Evolutionary conservation across 345 rosid species (phyloP), one percentile per base, ranked within the genome.

Genomic region (Cochlearia excelsa): DNA sequence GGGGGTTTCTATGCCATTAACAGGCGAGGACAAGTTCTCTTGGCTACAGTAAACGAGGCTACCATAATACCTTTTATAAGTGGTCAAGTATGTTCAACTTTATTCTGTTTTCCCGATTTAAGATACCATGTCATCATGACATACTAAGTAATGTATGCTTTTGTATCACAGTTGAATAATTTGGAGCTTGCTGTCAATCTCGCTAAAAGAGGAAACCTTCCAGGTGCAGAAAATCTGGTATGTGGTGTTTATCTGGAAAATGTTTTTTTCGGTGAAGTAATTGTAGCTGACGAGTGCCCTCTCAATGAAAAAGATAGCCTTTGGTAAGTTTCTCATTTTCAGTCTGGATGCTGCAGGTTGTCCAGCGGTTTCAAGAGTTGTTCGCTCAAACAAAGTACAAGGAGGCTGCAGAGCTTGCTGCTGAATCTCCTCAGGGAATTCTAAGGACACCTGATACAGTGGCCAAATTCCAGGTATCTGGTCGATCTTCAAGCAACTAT

Each of bases 391-490:
- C 95, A 28, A 94, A 94, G 78, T 94, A 94, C 71, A 90, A 94
- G 72, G 99, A 94, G 78, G 99, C 99, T 45, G 99, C 99, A 62
- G 99, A 94, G 78, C 96, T 94, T 63, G 99, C 99, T 74, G 96
- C 99, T 49, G 96, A 94, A 73, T 90, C 99, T 59, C 99, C 99
- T 5, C 97, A 85, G 63, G 99, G 99, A 60, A 78, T 90, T 57
- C 95, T 94, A 41, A 85, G 99, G 43, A 94, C 99, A 26, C 95
- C 96, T 45, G 99, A 94, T 54, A 94, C 97, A 10, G 96, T 94
- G 50, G 90, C 96, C 60, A 94, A 90, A 71, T 94, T 94, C 74
- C 99, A 94, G 99, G 99, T 89, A 40, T 50, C 47, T 44, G 30
- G 77, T 54, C 56, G 37, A 30, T 72, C 50, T 72, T 34, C 48